A percentile compares a stretch with the other conserved stretches of the same genome.
Evolutionary conservation across 2,329 filamentous ascomycete species (phyloP).

Genomic region (Hirsutella minnesotensis): DNA sequence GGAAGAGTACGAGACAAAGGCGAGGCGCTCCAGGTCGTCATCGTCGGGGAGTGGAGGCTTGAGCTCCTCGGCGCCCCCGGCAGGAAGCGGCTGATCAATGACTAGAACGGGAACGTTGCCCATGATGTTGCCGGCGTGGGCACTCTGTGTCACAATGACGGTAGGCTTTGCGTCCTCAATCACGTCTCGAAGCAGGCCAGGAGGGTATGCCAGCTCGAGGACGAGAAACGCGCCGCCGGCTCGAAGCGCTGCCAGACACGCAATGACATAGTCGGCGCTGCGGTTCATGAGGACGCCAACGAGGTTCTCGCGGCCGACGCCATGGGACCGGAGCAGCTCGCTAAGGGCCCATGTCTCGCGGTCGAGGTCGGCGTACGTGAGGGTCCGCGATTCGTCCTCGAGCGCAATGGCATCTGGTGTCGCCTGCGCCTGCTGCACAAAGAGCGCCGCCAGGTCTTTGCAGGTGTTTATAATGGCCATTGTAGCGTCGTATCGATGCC

Average conservation of each 20-base stretch:
- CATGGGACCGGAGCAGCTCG: slow-evolving; percentile 49
- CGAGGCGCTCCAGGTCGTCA: slow-evolving; percentile 59
- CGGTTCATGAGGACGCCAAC: slow-evolving; percentile 67
- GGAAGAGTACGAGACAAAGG: slow-evolving; percentile 73
- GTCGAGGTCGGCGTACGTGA: slow-evolving; percentile 66
- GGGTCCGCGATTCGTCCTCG: slow-evolving; percentile 54
- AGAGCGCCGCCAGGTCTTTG: slow-evolving; percentile 63
- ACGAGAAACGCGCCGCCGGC: slow-evolving; percentile 73
- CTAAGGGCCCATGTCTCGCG: slow-evolving; percentile 53
- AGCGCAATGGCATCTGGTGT: slow-evolving; percentile 60
- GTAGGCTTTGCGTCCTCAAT: slow-evolving; percentile 62
- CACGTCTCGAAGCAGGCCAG: slow-evolving; percentile 61
- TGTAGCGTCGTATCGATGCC: slow-evolving; percentile 31
- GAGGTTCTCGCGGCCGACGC: slow-evolving; percentile 60
- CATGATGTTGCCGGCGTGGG: slow-evolving; percentile 55
- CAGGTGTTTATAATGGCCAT: slow-evolving; percentile 44
- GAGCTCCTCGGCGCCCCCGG: slow-evolving; percentile 13
- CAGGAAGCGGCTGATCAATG: slow-evolving; percentile 35
- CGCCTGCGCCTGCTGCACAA: slow-evolving; percentile 53
- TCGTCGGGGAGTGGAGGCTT: slow-evolving; percentile 44
- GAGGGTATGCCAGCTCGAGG: slow-evolving; percentile 67
- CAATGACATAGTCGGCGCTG: slow-evolving; percentile 68
- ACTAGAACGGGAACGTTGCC: slow-evolving; percentile 50
- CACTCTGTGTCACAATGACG: slow-evolving; percentile 56
- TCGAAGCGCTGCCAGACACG: slow-evolving; percentile 64